phyloP scores from a whole-genome alignment of 2,329 filamentous ascomycete species.

The Fusarium oxysporum region DNA sequence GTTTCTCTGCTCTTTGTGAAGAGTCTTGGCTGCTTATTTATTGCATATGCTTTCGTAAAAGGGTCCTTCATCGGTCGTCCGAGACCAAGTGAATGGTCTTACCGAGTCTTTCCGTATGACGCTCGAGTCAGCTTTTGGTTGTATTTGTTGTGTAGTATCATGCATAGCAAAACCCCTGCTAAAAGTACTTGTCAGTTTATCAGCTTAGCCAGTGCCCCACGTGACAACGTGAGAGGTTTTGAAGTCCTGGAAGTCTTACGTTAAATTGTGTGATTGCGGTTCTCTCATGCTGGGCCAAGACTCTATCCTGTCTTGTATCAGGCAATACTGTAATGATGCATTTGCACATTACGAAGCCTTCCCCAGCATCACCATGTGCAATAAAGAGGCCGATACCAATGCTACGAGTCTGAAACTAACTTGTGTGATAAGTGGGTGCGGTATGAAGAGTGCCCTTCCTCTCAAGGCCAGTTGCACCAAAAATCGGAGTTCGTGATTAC shows the following conservation, averaged over 20 bases:
- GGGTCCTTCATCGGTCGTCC: slow-evolving; percentile 24
- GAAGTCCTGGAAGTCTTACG: slow-evolving; percentile 1
- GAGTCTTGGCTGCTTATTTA: slow-evolving; percentile 28
- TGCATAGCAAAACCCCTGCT: slow-evolving; percentile 4
- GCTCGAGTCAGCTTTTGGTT: slow-evolving; percentile 20
- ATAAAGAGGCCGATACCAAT: background rate
- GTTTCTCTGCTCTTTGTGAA: slow-evolving; percentile 8
- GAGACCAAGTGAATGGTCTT: slow-evolving; percentile 8
- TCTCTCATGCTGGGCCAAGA: slow-evolving; percentile 22
- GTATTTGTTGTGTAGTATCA: background rate
- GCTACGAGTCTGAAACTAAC: background rate
- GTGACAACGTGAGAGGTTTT: slow-evolving; percentile 38
- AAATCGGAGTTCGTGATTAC: slow-evolving; percentile 17
- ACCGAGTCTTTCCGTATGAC: slow-evolving; percentile 29
- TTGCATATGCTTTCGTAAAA: slow-evolving; percentile 20
- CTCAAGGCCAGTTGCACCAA: slow-evolving; percentile 27
- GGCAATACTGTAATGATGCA: background rate
- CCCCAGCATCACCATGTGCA: background rate
- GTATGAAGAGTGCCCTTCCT: slow-evolving; percentile 22
- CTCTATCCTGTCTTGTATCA: background rate
- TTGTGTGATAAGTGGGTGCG: slow-evolving; percentile 4
- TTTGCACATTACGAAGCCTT: slow-evolving; percentile 8
- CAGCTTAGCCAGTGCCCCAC: slow-evolving; percentile 33
- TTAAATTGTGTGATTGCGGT: slow-evolving; percentile 24
- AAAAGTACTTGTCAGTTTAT: slow-evolving; percentile 27